These are phyloP conservation scores for Saturnispora kantuleensis DNA, from an alignment of 805 yeast species.

Conservation along the genomic window DNA sequence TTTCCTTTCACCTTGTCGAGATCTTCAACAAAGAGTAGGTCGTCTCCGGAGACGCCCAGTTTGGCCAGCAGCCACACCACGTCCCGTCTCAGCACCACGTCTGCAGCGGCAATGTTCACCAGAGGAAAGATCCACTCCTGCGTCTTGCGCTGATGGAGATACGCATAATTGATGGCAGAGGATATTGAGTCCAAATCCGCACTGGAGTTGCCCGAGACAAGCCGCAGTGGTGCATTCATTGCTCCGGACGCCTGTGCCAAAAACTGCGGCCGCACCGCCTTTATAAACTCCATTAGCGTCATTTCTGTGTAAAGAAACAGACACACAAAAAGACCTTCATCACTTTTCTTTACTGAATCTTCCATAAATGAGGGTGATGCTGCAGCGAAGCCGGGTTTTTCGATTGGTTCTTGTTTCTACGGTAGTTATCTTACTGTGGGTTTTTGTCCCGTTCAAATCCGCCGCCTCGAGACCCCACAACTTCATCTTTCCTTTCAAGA, in stretches of 20 bases:
- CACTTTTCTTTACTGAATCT: too few species aligned
- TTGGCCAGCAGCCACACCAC: constrained; percentile 42
- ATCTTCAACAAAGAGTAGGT: constrained; percentile 63
- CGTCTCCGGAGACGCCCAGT: constrained; percentile 36
- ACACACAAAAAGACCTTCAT: too few species aligned
- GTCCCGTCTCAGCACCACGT: constrained; percentile 63
- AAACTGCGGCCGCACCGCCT: too few species aligned
- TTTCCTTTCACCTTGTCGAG: constrained; percentile 22
- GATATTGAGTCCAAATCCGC: constrained; percentile 86
- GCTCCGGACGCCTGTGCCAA: not conserved
- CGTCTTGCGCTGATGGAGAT: constrained; percentile 30
- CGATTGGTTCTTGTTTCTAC: too few species aligned
- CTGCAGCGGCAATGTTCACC: constrained; percentile 59
- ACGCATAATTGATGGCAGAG: constrained; percentile 65
- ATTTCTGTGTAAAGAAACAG: too few species aligned
- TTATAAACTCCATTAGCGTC: too few species aligned
- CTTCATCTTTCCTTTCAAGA: constrained; percentile 4
- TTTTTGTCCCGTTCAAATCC: too few species aligned
- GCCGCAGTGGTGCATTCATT: constrained; percentile 9
- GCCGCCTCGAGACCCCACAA: too few species aligned
- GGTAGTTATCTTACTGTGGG: too few species aligned
- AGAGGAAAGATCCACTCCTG: constrained; percentile 48
- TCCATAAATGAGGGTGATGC: too few species aligned
- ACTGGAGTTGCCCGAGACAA: constrained; percentile 77
- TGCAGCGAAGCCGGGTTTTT: too few species aligned